phyloP scores from a whole-genome alignment of 306 rosid genomes.

The Sicyos edulis region DNA sequence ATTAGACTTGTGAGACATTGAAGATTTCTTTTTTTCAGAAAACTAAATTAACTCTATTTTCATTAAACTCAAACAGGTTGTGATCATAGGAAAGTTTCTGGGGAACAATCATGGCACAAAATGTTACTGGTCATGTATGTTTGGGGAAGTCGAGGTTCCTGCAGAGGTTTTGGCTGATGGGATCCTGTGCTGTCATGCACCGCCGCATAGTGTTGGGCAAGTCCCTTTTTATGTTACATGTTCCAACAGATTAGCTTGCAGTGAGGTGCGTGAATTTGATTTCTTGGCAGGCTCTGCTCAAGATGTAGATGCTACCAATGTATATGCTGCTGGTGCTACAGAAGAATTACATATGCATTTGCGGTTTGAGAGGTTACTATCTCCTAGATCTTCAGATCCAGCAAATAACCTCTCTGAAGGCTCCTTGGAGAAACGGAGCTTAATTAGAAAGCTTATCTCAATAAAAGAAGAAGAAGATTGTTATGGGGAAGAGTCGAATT shows the following conservation, averaged over 20 bases:
- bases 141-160: constrained; percentile 88
- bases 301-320: constrained; percentile 37
- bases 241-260: constrained; percentile 85
- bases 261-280: constrained; percentile 84
- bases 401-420: constrained; percentile 34
- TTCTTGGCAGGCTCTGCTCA: constrained; percentile 44
- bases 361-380: constrained; percentile 48
- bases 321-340: constrained; percentile 28
- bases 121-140: constrained; percentile 79
- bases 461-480: constrained; percentile 65
- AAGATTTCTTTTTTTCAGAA: neutral
- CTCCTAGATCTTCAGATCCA: constrained; percentile 34
- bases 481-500: constrained; percentile 30
- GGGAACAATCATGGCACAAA: constrained; percentile 36
- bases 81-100: constrained; percentile 62
- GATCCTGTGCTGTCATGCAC: constrained; percentile 71
- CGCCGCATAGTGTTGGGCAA: constrained; percentile 52
- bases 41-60: constrained; percentile 21
- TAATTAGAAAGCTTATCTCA: constrained; percentile 51
- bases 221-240: constrained; percentile 84
- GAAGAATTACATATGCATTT: constrained; percentile 42
- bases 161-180: constrained; percentile 71
- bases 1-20: neutral
- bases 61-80: constrained; percentile 45
- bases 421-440: constrained; percentile 37